Conservation (phyloP, 768 basidiomycete genomes). For the Boletus insuetus region DNA sequence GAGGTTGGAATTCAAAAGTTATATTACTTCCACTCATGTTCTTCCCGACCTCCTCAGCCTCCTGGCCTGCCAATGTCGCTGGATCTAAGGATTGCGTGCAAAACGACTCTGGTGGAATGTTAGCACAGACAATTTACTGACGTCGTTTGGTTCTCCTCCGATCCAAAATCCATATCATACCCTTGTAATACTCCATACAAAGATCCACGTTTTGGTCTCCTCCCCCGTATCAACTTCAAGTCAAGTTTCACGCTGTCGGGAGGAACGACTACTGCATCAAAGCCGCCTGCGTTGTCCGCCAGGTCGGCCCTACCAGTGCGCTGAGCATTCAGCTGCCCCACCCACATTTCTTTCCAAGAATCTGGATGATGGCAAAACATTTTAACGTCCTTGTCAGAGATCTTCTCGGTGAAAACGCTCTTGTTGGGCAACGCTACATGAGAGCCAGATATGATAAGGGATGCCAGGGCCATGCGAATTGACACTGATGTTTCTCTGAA, state of each 20-base stretch:
- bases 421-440: conserved; percentile 20
- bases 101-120: too few relatives aligned
- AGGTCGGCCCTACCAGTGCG: background rate
- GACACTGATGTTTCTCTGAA: conserved; percentile 22
- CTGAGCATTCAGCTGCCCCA: conserved; percentile 1
- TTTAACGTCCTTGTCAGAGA: background rate
- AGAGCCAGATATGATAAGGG: conserved; percentile 31
- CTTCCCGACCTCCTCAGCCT: too few relatives aligned
- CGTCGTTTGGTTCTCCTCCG: background rate
- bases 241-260: conserved; percentile 34
- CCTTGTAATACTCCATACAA: conserved; percentile 23
- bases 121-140: background rate
- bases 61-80: too few relatives aligned
- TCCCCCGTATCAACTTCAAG: conserved; percentile 14
- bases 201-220: background rate
- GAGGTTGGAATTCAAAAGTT: too few relatives aligned
- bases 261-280: conserved; percentile 23
- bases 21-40: too few relatives aligned
- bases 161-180: background rate
- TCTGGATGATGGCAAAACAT: conserved; percentile 27
- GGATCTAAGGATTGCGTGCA: too few relatives aligned
- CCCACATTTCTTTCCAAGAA: conserved; percentile 30
- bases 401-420: background rate
- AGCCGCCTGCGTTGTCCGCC: background rate
- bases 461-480: conserved; percentile 24